Evolutionary conservation across 345 rosid species (phyloP), one percentile per base, ranked within the genome.

Genomic region (Salix suchowensis): DNA sequence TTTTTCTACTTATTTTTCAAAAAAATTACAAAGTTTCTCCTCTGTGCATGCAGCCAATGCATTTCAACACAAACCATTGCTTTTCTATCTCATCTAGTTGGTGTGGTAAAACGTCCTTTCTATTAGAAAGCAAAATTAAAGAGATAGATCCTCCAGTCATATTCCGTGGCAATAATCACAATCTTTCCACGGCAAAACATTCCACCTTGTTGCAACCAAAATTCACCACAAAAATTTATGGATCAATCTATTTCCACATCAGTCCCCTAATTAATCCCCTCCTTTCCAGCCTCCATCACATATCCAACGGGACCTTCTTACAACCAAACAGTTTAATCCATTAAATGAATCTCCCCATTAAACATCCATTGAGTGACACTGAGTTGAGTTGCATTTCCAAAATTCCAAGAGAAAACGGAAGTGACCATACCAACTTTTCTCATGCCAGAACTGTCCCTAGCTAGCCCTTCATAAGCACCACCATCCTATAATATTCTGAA

Each of bases 391-490:
- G 21, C 68, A 67, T 77, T 37, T 76, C 69, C 65, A 52, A 77
- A 64, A 32, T 48, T 30, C 70, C 54, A 21, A 42, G n/a, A 40
- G 60, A 34, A n/a, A 44, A 23, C 36, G 42, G 76, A 69, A 77
- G 67, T 21, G 8, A 16, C n/a, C 13, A 8, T 55, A 50, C 12
- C 46, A 77, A 80, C 76, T 26, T 75, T 66, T 71, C 12, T 78
- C 87, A 81, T 80, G 82, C 83, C 76, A 67, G 60, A 46, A 70
- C 74, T 58, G 34, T 55, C 71, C 66, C 62, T 7, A 32, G 81
- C 87, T 7, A 32, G 81, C 87, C 89, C 90, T 87, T 83, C 82
- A 67, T 16, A 46, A 83, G 80, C 85, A 81, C 28, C 55, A 48
- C n/a, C 44, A 5, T 71, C 44, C 40, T 37, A 65, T 55, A 65